Conservation (phyloP, 179 eudicot species). For the Corrigiola litoralis region DNA sequence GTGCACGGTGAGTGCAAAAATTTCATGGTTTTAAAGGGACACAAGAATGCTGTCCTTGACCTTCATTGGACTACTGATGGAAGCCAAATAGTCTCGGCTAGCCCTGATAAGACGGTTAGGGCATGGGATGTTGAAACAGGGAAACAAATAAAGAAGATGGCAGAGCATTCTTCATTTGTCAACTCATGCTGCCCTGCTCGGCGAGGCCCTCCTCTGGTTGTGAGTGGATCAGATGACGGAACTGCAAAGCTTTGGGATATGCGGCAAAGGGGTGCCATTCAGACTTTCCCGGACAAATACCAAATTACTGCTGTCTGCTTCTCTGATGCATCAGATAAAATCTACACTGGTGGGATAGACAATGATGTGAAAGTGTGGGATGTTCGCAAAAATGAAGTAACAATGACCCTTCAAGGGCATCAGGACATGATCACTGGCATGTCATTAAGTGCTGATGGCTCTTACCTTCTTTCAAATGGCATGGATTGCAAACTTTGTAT, state of each 20-base stretch:
- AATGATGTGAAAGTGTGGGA: constrained; percentile 95
- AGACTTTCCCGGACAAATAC: constrained; percentile 91
- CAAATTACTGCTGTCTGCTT: constrained; percentile 93
- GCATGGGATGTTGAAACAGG: constrained; percentile 99
- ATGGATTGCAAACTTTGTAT: constrained; percentile 87
- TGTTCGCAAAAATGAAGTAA: constrained; percentile 82
- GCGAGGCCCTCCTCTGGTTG: constrained; percentile 91
- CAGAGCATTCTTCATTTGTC: constrained; percentile 80
- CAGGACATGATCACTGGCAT: constrained; percentile 91
- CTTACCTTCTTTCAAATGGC: constrained; percentile 85
- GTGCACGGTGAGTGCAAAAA: constrained; percentile 96
- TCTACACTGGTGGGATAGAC: constrained; percentile 86
- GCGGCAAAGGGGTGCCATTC: constrained; percentile 95
- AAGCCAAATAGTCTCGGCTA: constrained; percentile 75
- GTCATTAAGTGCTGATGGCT: constrained; percentile 94
- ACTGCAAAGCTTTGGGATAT: constrained; percentile 98
- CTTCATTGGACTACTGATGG: constrained; percentile 96
- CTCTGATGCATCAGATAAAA: constrained; percentile 93
- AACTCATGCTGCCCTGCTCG: constrained; percentile 92
- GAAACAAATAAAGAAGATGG: constrained; percentile 90
- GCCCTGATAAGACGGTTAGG: constrained; percentile 87
- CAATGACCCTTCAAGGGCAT: constrained; percentile 90
- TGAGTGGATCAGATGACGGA: constrained; percentile 97
- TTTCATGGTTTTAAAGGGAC: constrained; percentile 90
- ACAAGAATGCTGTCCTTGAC: constrained; percentile 92